These are phyloP conservation scores for Cryphonectria parasitica DNA, from an alignment of 2,329 filamentous ascomycete genomes.

Conservation along the genomic window DNA sequence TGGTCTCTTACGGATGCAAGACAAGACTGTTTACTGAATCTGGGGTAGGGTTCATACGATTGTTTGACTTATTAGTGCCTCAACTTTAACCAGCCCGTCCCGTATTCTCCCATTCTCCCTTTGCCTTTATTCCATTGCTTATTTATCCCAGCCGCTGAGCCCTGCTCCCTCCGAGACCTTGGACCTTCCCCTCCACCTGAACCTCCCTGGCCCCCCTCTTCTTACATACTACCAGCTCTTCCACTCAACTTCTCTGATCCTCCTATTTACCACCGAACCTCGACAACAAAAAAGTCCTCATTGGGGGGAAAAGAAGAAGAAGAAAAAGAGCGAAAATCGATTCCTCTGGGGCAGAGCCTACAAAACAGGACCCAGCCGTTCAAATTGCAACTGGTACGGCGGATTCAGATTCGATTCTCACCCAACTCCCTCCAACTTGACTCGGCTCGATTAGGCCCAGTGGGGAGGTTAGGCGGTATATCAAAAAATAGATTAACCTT, in stretches of 20 bases:
- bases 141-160: neutral
- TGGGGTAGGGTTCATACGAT: neutral
- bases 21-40: neutral
- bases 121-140: neutral
- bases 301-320: neutral
- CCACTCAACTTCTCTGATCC: neutral
- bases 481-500: constrained; percentile 18
- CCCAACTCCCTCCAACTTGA: neutral
- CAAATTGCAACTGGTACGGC: neutral
- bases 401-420: neutral
- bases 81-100: neutral
- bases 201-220: neutral
- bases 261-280: neutral
- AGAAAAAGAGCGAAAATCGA: no score
- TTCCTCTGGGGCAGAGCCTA: neutral
- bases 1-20: neutral
- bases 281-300: neutral
- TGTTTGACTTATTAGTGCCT: neutral
- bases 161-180: neutral
- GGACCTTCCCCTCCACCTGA: neutral
- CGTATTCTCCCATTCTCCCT: neutral
- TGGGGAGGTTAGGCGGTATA: neutral
- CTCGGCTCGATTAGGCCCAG: neutral
- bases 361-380: neutral
- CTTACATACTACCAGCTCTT: neutral